Evolutionary conservation across 2,329 filamentous ascomycete genomes (phyloP).

Genomic region (Neofusicoccum sp.): DNA sequence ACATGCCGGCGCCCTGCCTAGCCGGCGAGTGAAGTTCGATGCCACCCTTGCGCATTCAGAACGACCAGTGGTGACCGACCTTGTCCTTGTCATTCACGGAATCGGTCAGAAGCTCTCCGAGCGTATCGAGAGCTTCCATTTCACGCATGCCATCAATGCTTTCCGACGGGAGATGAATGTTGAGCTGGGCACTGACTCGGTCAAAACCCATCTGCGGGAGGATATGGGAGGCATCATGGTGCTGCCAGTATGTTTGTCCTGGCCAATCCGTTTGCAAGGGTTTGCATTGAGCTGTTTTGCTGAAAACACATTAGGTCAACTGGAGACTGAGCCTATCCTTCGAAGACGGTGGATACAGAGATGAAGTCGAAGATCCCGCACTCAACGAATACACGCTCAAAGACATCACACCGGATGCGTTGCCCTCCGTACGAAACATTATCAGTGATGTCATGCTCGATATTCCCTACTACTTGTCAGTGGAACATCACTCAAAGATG

Average conservation of each 20-base stretch:
- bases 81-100: conserved; percentile 88
- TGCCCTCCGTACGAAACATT: conserved; percentile 85
- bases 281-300: background rate
- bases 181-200: conserved; percentile 70
- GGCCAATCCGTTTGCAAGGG: background rate
- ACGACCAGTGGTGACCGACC: conserved; percentile 73
- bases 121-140: conserved; percentile 92
- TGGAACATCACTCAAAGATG: conserved; percentile 88
- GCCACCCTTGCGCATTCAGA: conserved; percentile 63
- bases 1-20: conserved; percentile 43
- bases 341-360: conserved; percentile 67
- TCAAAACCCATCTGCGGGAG: conserved; percentile 72
- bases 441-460: conserved; percentile 98
- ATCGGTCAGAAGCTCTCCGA: conserved; percentile 97
- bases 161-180: conserved; percentile 84
- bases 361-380: conserved; percentile 53
- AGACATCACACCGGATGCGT: conserved; percentile 87
- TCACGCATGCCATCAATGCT: conserved; percentile 91
- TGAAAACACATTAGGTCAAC: conserved; percentile 58
- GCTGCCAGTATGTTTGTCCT: conserved; percentile 56
- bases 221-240: conserved; percentile 91
- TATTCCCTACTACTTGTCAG: conserved; percentile 95
- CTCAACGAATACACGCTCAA: conserved; percentile 68
- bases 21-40: conserved; percentile 44
- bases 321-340: conserved; percentile 89